Conservation (phyloP, 1,284 basidiomycete genomes). For the Ustilago esculenta region DNA sequence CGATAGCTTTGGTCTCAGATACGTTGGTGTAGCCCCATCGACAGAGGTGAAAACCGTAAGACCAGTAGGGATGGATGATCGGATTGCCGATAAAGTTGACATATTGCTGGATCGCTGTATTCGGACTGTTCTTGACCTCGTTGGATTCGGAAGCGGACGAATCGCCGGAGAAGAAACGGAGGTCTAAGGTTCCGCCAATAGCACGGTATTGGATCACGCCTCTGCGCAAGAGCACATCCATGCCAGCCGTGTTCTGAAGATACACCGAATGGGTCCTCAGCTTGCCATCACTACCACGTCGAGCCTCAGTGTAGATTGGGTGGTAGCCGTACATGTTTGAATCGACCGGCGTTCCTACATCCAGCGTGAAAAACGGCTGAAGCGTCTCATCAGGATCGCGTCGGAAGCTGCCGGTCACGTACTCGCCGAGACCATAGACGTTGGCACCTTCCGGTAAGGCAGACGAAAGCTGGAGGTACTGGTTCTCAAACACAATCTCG, state of each 20-base stretch:
- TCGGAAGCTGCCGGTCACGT: slow-evolving; percentile 74
- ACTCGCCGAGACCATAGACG: slow-evolving; percentile 81
- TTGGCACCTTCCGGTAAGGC: slow-evolving; percentile 71
- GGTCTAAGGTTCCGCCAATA: slow-evolving; percentile 56
- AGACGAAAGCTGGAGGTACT: slow-evolving; percentile 74
- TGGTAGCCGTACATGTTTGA: slow-evolving; percentile 75
- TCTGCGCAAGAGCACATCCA: slow-evolving; percentile 50
- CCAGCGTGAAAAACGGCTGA: slow-evolving; percentile 76
- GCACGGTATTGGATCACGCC: slow-evolving; percentile 53
- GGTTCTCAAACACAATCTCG: slow-evolving; percentile 73
- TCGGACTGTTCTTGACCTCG: slow-evolving; percentile 32
- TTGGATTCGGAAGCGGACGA: neutral
- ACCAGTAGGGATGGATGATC: slow-evolving; percentile 47
- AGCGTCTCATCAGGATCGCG: slow-evolving; percentile 74
- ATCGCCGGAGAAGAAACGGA: slow-evolving; percentile 52
- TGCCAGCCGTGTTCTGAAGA: slow-evolving; percentile 46
- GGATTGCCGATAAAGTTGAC: slow-evolving; percentile 51
- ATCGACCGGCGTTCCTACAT: slow-evolving; percentile 65
- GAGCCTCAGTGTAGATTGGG: slow-evolving; percentile 76
- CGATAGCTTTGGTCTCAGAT: slow-evolving; percentile 33
- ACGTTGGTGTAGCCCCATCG: slow-evolving; percentile 56
- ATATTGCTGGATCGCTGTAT: slow-evolving; percentile 53
- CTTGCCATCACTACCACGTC: slow-evolving; percentile 69
- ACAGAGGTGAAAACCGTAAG: slow-evolving; percentile 56
- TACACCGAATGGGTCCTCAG: slow-evolving; percentile 40